Evolutionary conservation across 805 yeast genomes (phyloP).

Genomic region (Lachancea nothofagi): DNA sequence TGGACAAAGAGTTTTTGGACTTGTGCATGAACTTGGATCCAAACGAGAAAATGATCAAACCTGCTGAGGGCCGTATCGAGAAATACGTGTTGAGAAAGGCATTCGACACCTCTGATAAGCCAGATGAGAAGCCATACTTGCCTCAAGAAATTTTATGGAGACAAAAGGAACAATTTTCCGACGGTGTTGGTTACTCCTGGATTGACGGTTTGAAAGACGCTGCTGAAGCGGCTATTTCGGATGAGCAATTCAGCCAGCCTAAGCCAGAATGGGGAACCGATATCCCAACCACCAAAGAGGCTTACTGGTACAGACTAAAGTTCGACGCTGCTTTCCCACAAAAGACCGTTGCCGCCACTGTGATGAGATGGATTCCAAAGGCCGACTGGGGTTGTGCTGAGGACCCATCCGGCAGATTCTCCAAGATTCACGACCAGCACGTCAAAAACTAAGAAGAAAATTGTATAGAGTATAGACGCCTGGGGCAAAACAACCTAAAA

Average conservation of each 20-base stretch:
- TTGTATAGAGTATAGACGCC: neutral
- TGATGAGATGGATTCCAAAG: conserved; percentile 99
- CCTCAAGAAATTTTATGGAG: conserved; percentile 98
- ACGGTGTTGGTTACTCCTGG: conserved; percentile 99
- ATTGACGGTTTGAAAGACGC: conserved; percentile 95
- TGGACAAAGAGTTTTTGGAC: conserved; percentile 88
- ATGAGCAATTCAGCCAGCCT: conserved; percentile 85
- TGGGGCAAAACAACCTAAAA: too few species aligned
- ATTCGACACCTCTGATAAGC: conserved; percentile 86
- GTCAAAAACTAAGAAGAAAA: conserved; percentile 32
- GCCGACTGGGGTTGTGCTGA: conserved; percentile 99
- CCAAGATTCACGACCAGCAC: conserved; percentile 78
- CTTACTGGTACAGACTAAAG: conserved; percentile 97
- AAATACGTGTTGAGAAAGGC: conserved; percentile 97
- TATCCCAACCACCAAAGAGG: conserved; percentile 95
- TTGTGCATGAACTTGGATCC: conserved; percentile 94
- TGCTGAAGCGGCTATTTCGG: conserved; percentile 80
- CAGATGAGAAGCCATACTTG: conserved; percentile 72
- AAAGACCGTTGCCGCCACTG: conserved; percentile 90
- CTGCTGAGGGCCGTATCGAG: conserved; percentile 73
- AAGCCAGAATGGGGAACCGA: conserved; percentile 96
- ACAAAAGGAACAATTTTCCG: conserved; percentile 99
- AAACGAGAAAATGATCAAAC: conserved; percentile 77
- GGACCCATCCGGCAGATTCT: conserved; percentile 97
- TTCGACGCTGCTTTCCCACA: conserved; percentile 90